phyloP scores from a whole-genome alignment of 768 basidiomycete genomes.

The Mrakia blollopis region DNA sequence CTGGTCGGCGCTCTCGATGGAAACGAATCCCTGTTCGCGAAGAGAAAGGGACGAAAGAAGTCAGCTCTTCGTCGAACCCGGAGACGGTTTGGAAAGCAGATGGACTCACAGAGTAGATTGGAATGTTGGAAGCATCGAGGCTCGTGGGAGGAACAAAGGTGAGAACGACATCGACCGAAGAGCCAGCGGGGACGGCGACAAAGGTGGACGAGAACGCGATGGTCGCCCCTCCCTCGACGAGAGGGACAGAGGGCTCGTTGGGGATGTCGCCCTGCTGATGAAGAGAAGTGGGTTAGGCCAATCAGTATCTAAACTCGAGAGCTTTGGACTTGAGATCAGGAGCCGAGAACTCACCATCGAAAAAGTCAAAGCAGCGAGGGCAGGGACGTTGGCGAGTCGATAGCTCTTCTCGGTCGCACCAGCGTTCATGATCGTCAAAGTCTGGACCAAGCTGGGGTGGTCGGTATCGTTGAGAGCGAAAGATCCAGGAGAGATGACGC shows the following conservation, averaged over 20 bases:
- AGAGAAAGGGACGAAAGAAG: not conserved
- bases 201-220: conserved; percentile 8
- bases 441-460: conserved; percentile 44
- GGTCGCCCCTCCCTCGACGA: conserved; percentile 15
- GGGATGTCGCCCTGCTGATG: not conserved
- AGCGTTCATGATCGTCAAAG: conserved; percentile 50
- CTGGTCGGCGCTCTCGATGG: conserved; percentile 20
- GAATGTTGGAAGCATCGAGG: conserved; percentile 13
- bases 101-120: conserved; percentile 22
- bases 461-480: conserved; percentile 62
- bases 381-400: conserved; percentile 54
- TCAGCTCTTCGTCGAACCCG: not conserved
- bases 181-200: conserved; percentile 11
- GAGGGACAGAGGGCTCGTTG: not conserved
- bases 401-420: conserved; percentile 47
- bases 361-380: conserved; percentile 54
- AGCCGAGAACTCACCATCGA: not conserved
- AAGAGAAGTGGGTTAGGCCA: not conserved
- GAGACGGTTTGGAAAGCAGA: not conserved
- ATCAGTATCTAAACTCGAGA: not conserved
- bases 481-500: conserved; percentile 55
- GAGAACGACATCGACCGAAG: not conserved
- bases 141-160: conserved; percentile 25
- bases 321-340: too few species aligned
- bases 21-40: conserved; percentile 11